Percentiles rank a stretch among this genome's conserved stretches.
These are phyloP conservation scores for Nematodospora valgi DNA, from an alignment of 805 yeast species.

Conservation along the genomic window DNA sequence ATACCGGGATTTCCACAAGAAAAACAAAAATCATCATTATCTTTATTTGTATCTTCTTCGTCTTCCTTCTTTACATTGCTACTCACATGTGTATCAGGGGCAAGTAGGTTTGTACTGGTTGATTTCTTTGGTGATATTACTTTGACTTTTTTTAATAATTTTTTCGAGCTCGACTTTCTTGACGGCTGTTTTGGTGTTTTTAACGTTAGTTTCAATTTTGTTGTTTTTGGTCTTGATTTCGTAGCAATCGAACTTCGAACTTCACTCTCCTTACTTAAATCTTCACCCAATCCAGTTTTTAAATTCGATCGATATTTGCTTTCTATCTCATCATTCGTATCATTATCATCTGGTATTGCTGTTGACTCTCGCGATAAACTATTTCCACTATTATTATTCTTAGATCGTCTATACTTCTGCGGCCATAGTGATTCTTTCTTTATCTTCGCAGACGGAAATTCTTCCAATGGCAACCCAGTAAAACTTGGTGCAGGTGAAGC, in stretches of 20 bases:
- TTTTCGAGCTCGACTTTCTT: constrained; percentile 13
- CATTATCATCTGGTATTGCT: not conserved
- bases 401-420: constrained; percentile 19
- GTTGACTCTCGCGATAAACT: constrained; percentile 6
- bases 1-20: constrained; percentile 88
- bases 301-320: constrained; percentile 11
- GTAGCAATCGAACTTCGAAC: constrained; percentile 15
- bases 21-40: constrained; percentile 87
- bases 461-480: constrained; percentile 72
- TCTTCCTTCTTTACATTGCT: not conserved
- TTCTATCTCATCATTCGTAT: constrained; percentile 3
- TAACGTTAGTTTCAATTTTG: constrained; percentile 5
- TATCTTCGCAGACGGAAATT: constrained; percentile 59
- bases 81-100: constrained; percentile 1
- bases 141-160: constrained; percentile 18
- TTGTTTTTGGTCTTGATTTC: constrained; percentile 2
- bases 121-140: constrained; percentile 33
- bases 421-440: constrained; percentile 58
- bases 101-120: constrained; percentile 19
- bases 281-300: constrained; percentile 13
- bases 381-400: constrained; percentile 13
- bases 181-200: constrained; percentile 6
- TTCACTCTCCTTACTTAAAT: constrained; percentile 15
- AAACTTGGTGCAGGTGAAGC: constrained; percentile 55
- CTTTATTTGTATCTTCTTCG: constrained; percentile 12